A percentile compares a stretch with the other conserved stretches of the same genome.
Evolutionary conservation across 2,329 filamentous ascomycete species (phyloP).

Genomic region (Aspergillus texensis): DNA sequence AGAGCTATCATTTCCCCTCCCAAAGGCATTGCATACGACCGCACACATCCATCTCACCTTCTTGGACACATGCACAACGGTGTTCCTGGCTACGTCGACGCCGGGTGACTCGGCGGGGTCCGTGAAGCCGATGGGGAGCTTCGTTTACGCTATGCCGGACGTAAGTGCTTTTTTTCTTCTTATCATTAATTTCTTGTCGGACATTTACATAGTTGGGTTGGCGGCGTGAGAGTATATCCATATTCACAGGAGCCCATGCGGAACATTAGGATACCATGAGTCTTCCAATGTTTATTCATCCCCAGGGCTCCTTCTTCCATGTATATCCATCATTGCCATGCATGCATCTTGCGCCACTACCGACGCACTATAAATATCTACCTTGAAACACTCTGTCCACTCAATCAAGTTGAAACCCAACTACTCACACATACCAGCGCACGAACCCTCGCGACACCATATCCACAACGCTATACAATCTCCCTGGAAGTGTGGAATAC

Average conservation of each 20-base stretch:
- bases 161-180: slow-evolving; percentile 54
- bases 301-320: neutral
- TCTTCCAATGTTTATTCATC: neutral
- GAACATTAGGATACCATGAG: neutral
- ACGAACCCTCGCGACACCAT: slow-evolving; percentile 57
- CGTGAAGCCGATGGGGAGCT: slow-evolving; percentile 72
- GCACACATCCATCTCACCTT: slow-evolving; percentile 62
- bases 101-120: slow-evolving; percentile 44
- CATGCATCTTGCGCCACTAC: neutral
- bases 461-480: slow-evolving; percentile 74
- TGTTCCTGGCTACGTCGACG: slow-evolving; percentile 61
- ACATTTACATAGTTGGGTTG: neutral
- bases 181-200: neutral
- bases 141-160: slow-evolving; percentile 91
- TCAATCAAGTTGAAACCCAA: neutral
- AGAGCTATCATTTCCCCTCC: slow-evolving; percentile 61
- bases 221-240: neutral
- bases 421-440: slow-evolving; percentile 33
- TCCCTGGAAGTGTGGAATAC: slow-evolving; percentile 80
- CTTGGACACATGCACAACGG: slow-evolving; percentile 54
- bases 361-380: neutral
- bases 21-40: slow-evolving; percentile 58
- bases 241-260: neutral
- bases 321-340: neutral
- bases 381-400: neutral